Percentiles rank a stretch among this genome's conserved stretches.
phyloP scores from a whole-genome alignment of 2,329 filamentous ascomycete species.

The Mycogone perniciosa region DNA sequence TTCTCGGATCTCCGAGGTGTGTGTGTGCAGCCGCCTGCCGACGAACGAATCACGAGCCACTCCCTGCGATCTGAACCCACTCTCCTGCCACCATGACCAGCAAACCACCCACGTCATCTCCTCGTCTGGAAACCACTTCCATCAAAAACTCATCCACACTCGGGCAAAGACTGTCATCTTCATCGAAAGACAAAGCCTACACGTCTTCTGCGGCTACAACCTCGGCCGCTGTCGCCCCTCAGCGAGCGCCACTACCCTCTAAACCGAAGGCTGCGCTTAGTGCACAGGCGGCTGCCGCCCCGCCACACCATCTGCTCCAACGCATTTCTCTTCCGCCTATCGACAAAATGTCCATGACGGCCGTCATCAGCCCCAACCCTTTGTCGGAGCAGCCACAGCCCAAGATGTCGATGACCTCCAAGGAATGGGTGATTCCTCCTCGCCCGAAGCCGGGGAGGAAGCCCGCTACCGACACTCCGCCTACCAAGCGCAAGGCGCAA shows the following conservation, averaged over 20 bases:
- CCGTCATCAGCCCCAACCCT: slow-evolving; percentile 37
- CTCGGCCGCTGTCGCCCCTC: slow-evolving; percentile 16
- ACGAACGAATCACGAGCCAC: slow-evolving; percentile 10
- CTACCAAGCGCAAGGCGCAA: slow-evolving; percentile 89
- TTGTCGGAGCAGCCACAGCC: slow-evolving; percentile 36
- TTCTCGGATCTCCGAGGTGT: slow-evolving; percentile 23
- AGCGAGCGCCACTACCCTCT: slow-evolving; percentile 26
- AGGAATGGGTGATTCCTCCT: slow-evolving; percentile 80
- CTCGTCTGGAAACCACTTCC: slow-evolving; percentile 4
- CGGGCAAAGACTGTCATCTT: neutral
- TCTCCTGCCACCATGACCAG: slow-evolving; percentile 10
- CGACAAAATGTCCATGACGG: slow-evolving; percentile 43
- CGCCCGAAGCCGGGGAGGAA: slow-evolving; percentile 87
- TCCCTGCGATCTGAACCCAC: slow-evolving; percentile 6
- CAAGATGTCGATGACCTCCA: slow-evolving; percentile 62
- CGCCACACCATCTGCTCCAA: slow-evolving; percentile 25
- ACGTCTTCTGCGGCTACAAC: neutral
- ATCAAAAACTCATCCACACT: neutral
- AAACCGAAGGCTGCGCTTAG: slow-evolving; percentile 18
- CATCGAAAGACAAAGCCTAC: neutral
- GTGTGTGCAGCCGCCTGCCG: slow-evolving; percentile 2
- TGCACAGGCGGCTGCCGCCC: slow-evolving; percentile 2
- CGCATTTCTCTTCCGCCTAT: slow-evolving; percentile 30
- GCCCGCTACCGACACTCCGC: slow-evolving; percentile 85
- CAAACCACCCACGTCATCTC: slow-evolving; percentile 11